Conservation (phyloP, 2,329 filamentous ascomycete species). For the Beauveria varroae region DNA sequence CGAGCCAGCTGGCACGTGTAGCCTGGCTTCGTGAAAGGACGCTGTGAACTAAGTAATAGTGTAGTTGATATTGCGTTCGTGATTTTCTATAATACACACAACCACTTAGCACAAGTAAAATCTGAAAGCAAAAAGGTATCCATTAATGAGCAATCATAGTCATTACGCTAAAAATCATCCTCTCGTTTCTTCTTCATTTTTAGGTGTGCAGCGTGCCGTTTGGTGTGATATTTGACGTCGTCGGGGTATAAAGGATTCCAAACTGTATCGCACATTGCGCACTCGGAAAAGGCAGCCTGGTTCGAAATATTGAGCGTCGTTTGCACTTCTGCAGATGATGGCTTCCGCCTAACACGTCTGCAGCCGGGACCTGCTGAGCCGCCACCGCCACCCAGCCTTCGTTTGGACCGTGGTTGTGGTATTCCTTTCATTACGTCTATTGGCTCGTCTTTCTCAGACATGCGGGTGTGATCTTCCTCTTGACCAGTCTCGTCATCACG, state of each 20-base stretch:
- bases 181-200: constrained; percentile 17
- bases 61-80: not conserved
- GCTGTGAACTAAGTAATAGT: not conserved
- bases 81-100: not conserved
- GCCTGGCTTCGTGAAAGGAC: not conserved
- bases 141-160: not conserved
- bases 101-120: not conserved
- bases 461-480: not conserved
- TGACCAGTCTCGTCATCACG: not conserved
- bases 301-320: constrained; percentile 38
- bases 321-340: constrained; percentile 24
- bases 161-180: constrained; percentile 8
- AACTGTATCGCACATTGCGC: constrained; percentile 34
- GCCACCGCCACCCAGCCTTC: not conserved
- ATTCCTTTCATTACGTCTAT: not conserved
- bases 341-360: constrained; percentile 11
- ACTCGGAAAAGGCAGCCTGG: constrained; percentile 35
- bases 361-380: not conserved
- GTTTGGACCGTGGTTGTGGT: not conserved
- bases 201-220: constrained; percentile 29
- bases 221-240: constrained; percentile 35
- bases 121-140: not conserved
- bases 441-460: not conserved
- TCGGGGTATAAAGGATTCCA: constrained; percentile 37
- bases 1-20: not conserved